Conservation (phyloP, 2,329 filamentous ascomycete species). For the Lecanicillium sp. region DNA sequence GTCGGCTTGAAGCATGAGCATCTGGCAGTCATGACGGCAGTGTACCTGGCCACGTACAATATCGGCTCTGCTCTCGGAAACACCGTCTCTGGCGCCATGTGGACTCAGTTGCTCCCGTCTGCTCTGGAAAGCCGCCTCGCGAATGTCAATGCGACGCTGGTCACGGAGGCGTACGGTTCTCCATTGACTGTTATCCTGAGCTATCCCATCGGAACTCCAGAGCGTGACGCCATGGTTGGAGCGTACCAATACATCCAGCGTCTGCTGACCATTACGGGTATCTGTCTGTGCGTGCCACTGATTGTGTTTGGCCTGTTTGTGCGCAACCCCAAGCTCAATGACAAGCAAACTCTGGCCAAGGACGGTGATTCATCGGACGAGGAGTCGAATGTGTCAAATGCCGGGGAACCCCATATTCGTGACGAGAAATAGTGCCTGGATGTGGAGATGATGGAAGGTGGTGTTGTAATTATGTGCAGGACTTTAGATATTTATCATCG, state of each 20-base stretch:
- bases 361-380: slow-evolving; percentile 13
- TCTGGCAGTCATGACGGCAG: slow-evolving; percentile 55
- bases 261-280: slow-evolving; percentile 38
- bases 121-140: slow-evolving; percentile 43
- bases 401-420: too few species aligned
- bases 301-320: slow-evolving; percentile 34
- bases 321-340: slow-evolving; percentile 38
- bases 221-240: slow-evolving; percentile 33
- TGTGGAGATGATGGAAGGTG: too few species aligned
- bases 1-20: slow-evolving; percentile 37
- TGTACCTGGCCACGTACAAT: slow-evolving; percentile 57
- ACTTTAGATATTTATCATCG: too few species aligned
- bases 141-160: slow-evolving; percentile 25
- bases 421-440: too few species aligned
- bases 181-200: slow-evolving; percentile 19
- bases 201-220: slow-evolving; percentile 32
- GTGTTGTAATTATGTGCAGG: too few species aligned
- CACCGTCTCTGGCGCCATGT: slow-evolving; percentile 53
- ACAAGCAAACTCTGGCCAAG: slow-evolving; percentile 35
- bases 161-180: slow-evolving; percentile 21
- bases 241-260: slow-evolving; percentile 40
- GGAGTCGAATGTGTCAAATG: slow-evolving; percentile 5
- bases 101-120: slow-evolving; percentile 48
- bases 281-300: slow-evolving; percentile 40
- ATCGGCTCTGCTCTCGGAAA: slow-evolving; percentile 54